These are phyloP conservation scores for Leccinum truebloodii DNA, from an alignment of 768 basidiomycete genomes.

Conservation along the genomic window DNA sequence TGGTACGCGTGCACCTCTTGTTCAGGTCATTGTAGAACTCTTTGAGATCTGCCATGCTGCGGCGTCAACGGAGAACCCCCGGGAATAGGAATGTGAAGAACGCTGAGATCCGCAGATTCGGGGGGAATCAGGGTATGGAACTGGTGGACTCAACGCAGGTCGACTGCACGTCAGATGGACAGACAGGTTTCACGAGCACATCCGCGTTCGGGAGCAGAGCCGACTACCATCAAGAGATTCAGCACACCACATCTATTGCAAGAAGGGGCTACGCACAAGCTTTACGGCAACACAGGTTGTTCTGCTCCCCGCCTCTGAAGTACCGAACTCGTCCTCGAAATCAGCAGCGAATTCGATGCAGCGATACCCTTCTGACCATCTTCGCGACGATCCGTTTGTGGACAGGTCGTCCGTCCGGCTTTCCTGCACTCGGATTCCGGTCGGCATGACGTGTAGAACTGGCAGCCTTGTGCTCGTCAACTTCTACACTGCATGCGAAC, in stretches of 20 bases:
- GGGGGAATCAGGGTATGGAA: slow-evolving; percentile 73
- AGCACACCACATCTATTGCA: too few relatives aligned
- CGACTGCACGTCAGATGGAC: slow-evolving; percentile 51
- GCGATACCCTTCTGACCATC: too few relatives aligned
- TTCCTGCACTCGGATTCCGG: too few relatives aligned
- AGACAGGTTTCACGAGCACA: slow-evolving; percentile 63
- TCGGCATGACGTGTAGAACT: slow-evolving; percentile 16
- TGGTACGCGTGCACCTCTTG: slow-evolving; percentile 63
- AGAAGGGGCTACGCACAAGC: too few relatives aligned
- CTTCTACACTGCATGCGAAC: slow-evolving; percentile 86
- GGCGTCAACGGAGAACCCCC: slow-evolving; percentile 40
- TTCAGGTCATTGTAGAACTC: slow-evolving; percentile 63
- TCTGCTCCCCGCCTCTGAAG: too few relatives aligned
- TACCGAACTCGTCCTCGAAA: slow-evolving; percentile 42
- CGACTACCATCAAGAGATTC: slow-evolving; percentile 19
- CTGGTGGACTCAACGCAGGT: slow-evolving; percentile 27
- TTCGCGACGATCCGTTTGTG: too few relatives aligned
- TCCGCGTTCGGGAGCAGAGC: slow-evolving; percentile 68
- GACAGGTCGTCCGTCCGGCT: too few relatives aligned
- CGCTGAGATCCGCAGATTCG: slow-evolving; percentile 55
- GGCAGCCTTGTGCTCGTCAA: slow-evolving; percentile 58
- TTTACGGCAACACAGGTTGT: too few relatives aligned
- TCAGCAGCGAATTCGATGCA: too few relatives aligned
- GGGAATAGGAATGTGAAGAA: slow-evolving; percentile 41
- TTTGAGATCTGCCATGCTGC: slow-evolving; percentile 52